Percentiles rank a stretch among this genome's conserved stretches.
phyloP scores from a whole-genome alignment of 305 asterid genomes.

The Ilex paraguariensis region DNA sequence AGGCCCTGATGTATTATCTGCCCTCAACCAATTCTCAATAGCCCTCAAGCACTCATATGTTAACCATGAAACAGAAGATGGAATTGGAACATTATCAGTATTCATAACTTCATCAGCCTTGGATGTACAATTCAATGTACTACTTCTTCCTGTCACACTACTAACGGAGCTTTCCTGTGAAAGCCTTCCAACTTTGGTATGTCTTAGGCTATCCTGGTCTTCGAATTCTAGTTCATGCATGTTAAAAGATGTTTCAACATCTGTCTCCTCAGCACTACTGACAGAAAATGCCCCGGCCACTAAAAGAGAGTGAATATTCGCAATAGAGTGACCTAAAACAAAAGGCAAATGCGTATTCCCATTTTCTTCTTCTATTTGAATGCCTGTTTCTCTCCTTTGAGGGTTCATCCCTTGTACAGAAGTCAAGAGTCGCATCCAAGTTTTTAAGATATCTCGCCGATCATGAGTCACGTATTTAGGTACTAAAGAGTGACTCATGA shows the following conservation, averaged over 20 bases:
- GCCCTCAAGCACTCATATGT: conserved; percentile 83
- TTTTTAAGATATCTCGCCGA: conserved; percentile 67
- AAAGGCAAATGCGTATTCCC: conserved; percentile 77
- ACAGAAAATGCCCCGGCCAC: conserved; percentile 81
- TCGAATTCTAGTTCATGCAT: conserved; percentile 46
- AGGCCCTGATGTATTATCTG: conserved; percentile 64
- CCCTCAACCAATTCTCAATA: conserved; percentile 74
- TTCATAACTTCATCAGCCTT: conserved; percentile 29
- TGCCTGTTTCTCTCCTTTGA: conserved; percentile 82
- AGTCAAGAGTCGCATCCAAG: conserved; percentile 83
- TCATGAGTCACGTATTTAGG: conserved; percentile 62
- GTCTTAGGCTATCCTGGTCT: conserved; percentile 72
- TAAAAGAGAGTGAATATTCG: conserved; percentile 68
- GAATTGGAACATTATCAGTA: conserved; percentile 43
- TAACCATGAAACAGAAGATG: conserved; percentile 74
- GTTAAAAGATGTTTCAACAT: conserved; percentile 36
- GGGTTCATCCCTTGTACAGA: conserved; percentile 96
- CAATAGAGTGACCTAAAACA: conserved; percentile 62
- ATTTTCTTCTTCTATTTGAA: conserved; percentile 78
- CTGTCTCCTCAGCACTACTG: conserved; percentile 29
- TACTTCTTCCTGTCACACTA: conserved; percentile 48
- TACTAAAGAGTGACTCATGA: conserved; percentile 86
- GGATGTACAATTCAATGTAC: conserved; percentile 36
- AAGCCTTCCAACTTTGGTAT: conserved; percentile 92
- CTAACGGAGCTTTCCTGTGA: conserved; percentile 81